Percentiles rank a stretch among this genome's conserved stretches.
phyloP scores from a whole-genome alignment of 176 grass and related monocot species.

The Carex cristatella region DNA sequence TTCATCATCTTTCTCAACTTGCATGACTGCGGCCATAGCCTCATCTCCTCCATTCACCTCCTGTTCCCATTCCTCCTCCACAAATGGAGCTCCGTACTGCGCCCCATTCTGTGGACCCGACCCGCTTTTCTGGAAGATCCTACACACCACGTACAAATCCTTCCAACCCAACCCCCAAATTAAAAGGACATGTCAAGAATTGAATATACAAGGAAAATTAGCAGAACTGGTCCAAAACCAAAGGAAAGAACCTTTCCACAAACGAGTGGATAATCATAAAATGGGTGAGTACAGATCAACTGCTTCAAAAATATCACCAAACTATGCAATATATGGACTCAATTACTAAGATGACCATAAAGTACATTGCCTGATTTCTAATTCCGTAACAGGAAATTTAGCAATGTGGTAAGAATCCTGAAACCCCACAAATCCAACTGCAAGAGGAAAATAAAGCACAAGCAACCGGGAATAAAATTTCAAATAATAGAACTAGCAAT shows the following conservation, averaged over 20 bases:
- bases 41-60: slow-evolving; percentile 39
- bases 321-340: not conserved
- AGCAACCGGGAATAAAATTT: not conserved
- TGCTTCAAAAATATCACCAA: not conserved
- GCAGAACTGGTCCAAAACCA: not conserved
- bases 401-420: not conserved
- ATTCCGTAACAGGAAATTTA: not conserved
- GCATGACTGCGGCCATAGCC: slow-evolving; percentile 28
- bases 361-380: not conserved
- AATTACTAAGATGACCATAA: not conserved
- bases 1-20: slow-evolving; percentile 28
- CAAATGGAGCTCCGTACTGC: slow-evolving; percentile 83
- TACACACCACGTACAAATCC: slow-evolving; percentile 87
- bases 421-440: slow-evolving; percentile 6
- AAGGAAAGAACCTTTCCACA: not conserved
- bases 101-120: slow-evolving; percentile 84
- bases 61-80: slow-evolving; percentile 96
- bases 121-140: slow-evolving; percentile 82
- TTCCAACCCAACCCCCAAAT: slow-evolving; percentile 29
- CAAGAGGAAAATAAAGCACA: not conserved
- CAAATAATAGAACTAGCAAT: not conserved
- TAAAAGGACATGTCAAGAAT: slow-evolving; percentile 8
- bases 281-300: not conserved
- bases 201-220: not conserved
- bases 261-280: not conserved